Evolutionary conservation across 805 yeast genomes (phyloP), one percentile per base, ranked within the genome.

Genomic region (Kregervanrija pseudodelftensis): DNA sequence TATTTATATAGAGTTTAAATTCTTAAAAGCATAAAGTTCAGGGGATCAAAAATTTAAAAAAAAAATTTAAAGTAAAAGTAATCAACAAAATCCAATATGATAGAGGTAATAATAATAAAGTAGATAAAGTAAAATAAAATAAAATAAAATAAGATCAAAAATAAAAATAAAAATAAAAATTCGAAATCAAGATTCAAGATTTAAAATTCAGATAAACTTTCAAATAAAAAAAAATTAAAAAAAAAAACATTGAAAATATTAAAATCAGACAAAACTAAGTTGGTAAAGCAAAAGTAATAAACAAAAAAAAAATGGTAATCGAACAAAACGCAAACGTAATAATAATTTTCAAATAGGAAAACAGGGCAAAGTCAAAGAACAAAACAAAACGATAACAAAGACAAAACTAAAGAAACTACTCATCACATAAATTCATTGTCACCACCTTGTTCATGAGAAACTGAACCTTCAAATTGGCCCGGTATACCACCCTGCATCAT

Each of bases 401-500:
- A 14, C 36, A 33, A 33, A 33, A 33, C 28, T 22, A 22, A 22
- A 22, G 28, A 22, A 22, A 22, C 28, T 22, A 8, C 28, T 22
- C 28, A 22, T 22, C 28, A 22, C 28, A 22, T 22, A 7, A 22
- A 43, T 12, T 38, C 42, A 39, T 13, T 35, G 4, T 22, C 28
- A 22, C 28, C 28, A 22, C 28, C 28, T 22, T 22, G 28, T 22
- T 22, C 28, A 7, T 22, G 28, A 22, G 28, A 22, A 22, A 22
- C 7, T 22, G 28, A 22, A 7, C 28, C 28, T 22, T 22, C 28
- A 22, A 22, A 22, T 22, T 22, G 28, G 8, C 28, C 28, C 8
- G 28, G 28, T 22, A 22, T 22, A 22, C 28, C 28, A 36, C 12
- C 43, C 15, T 39, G 42, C 35, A 50, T 46, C 49, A 57, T 48